These are phyloP conservation scores for Yueomyces sp. DNA, from an alignment of 805 yeast genomes.

Conservation along the genomic window DNA sequence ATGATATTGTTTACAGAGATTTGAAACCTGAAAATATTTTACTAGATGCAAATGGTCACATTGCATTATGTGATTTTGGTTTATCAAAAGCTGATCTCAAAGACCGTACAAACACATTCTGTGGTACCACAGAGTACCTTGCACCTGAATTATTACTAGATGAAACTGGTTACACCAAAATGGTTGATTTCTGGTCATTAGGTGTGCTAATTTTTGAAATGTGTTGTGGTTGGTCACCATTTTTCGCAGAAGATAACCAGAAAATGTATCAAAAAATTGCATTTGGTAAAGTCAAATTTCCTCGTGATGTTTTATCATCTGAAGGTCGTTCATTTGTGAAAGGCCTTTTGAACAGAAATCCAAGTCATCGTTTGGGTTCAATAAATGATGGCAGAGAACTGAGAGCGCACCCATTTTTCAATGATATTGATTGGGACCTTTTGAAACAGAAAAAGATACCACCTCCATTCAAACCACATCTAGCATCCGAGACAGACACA, in stretches of 20 bases:
- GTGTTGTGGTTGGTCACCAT: slow-evolving; percentile 99
- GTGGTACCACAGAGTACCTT: slow-evolving; percentile 96
- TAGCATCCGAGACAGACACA: slow-evolving; percentile 82
- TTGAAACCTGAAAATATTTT: slow-evolving; percentile 93
- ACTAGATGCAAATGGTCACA: slow-evolving; percentile 93
- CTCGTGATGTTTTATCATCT: slow-evolving; percentile 83
- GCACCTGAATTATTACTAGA: slow-evolving; percentile 95
- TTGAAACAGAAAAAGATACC: slow-evolving; percentile 70
- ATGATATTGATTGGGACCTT: slow-evolving; percentile 82
- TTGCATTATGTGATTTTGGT: slow-evolving; percentile 95
- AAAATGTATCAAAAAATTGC: slow-evolving; percentile 99
- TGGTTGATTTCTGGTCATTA: slow-evolving; percentile 98
- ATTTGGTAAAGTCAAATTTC: slow-evolving; percentile 94
- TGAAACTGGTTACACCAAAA: slow-evolving; percentile 92
- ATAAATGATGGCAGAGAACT: slow-evolving; percentile 84
- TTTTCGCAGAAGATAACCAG: slow-evolving; percentile 94
- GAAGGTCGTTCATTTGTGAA: slow-evolving; percentile 95
- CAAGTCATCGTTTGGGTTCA: slow-evolving; percentile 89
- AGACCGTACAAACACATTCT: slow-evolving; percentile 86
- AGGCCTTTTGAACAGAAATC: slow-evolving; percentile 89
- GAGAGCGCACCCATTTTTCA: slow-evolving; percentile 82
- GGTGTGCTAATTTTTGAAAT: slow-evolving; percentile 95
- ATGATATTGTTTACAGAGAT: slow-evolving; percentile 92
- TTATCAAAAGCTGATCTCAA: slow-evolving; percentile 87
- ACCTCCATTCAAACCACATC: slow-evolving; percentile 94